phyloP scores from a whole-genome alignment of 1,139 yeast species.

The Debaryomyces sp. region DNA sequence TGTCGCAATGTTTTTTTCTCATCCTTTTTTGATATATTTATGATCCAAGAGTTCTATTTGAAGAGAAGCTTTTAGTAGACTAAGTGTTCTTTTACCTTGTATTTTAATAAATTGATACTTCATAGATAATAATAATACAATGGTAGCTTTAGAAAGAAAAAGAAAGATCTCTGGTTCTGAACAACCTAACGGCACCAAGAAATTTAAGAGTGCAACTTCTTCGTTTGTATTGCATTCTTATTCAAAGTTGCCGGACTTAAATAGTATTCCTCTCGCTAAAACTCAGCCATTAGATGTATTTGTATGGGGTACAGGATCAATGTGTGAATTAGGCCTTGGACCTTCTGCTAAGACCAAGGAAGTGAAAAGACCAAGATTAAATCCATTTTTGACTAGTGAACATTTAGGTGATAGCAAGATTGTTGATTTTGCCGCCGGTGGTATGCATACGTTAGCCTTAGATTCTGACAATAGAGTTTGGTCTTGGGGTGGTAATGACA shows the following conservation, averaged over 20 bases:
- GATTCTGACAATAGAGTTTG: conserved; percentile 75
- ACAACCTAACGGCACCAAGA: conserved; percentile 26
- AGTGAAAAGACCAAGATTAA: conserved; percentile 92
- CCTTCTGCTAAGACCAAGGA: conserved; percentile 86
- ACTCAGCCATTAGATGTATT: conserved; percentile 67
- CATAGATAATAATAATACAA: conserved; percentile 13
- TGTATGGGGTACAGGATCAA: conserved; percentile 95
- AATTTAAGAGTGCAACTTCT: conserved; percentile 41
- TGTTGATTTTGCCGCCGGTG: conserved; percentile 90
- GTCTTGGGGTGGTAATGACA: conserved; percentile 99
- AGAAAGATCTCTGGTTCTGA: conserved; percentile 25
- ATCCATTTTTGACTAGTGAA: conserved; percentile 68
- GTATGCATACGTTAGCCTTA: conserved; percentile 88
- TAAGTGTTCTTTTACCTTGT: neutral
- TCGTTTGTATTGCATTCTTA: conserved; percentile 51
- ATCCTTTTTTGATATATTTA: neutral
- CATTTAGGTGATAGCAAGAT: conserved; percentile 54
- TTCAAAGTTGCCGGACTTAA: conserved; percentile 50
- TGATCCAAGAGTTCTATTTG: neutral
- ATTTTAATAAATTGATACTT: neutral
- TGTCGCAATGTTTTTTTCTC: conserved; percentile 4
- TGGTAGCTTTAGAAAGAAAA: conserved; percentile 52
- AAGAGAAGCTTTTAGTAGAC: neutral
- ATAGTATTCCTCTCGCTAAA: conserved; percentile 41
- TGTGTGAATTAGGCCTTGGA: conserved; percentile 96